Conservation (phyloP, 345 rosid genomes). For the Acer campestre region DNA sequence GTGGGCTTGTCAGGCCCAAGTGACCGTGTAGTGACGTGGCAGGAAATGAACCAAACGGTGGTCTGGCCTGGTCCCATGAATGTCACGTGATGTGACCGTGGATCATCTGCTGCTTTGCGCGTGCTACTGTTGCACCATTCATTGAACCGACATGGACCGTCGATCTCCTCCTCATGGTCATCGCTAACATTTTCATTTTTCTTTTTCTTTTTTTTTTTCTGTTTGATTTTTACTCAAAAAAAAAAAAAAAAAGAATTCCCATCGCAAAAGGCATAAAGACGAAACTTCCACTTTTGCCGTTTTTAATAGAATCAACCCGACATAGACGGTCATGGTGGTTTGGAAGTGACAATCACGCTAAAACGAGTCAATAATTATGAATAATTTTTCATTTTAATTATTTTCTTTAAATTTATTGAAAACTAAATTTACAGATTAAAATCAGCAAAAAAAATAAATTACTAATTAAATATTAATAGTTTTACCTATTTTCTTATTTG, state of each 20-base stretch:
- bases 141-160: slow-evolving; percentile 18
- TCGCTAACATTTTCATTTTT: not conserved
- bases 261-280: not conserved
- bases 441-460: too few species aligned
- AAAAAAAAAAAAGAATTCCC: not conserved
- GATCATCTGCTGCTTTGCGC: not conserved
- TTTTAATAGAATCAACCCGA: not conserved
- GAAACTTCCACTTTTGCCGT: not conserved
- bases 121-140: not conserved
- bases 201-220: not conserved
- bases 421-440: too few species aligned
- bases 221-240: too few species aligned
- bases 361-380: not conserved
- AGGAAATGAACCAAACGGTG: not conserved
- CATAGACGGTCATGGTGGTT: not conserved
- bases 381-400: too few species aligned
- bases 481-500: not conserved
- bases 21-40: not conserved
- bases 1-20: not conserved
- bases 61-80: slow-evolving; percentile 1
- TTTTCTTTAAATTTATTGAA: too few species aligned
- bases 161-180: not conserved
- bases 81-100: slow-evolving; percentile 9
- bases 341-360: not conserved
- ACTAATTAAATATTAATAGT: too few species aligned